Evolutionary conservation across 2,329 filamentous ascomycete species (phyloP).

Genomic region (Zymoseptoria pseudotritici): DNA sequence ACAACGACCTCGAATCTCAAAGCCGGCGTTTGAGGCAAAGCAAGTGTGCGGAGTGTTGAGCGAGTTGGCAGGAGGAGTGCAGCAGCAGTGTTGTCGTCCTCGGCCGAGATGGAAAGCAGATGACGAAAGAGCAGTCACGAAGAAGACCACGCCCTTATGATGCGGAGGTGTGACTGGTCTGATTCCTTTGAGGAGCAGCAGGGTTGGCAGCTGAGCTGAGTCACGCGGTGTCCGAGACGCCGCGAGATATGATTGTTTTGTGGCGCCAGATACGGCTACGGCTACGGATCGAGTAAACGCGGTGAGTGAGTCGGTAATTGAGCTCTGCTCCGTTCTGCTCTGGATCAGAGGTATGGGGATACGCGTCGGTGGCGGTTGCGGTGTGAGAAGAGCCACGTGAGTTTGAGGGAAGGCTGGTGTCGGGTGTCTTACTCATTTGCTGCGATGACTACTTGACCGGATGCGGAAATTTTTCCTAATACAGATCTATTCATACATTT

Average conservation of each 20-base stretch:
- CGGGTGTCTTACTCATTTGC: background rate
- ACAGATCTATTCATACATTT: background rate
- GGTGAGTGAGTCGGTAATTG: background rate
- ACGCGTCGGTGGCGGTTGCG: background rate
- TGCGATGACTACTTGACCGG: background rate
- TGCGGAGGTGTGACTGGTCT: background rate
- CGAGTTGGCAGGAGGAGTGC: background rate
- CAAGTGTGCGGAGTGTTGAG: too few species aligned
- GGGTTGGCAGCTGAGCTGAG: background rate
- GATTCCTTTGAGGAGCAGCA: background rate
- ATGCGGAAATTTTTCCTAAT: background rate
- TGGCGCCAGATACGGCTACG: too few species aligned
- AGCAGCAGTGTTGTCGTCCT: background rate
- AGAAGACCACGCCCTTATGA: background rate
- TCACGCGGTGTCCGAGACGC: background rate
- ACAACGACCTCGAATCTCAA: background rate
- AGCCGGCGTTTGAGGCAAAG: background rate
- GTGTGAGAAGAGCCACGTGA: background rate
- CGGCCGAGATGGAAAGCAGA: background rate
- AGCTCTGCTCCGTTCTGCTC: background rate
- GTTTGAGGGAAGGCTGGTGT: background rate
- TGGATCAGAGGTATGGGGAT: too few species aligned
- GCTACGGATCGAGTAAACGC: too few species aligned
- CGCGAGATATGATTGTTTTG: too few species aligned
- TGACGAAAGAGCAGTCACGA: background rate